Evolutionary conservation across 176 grass and related monocot genomes (phyloP), one percentile per base, ranked within the genome.

Genomic region (Puccinellia tenuiflora): DNA sequence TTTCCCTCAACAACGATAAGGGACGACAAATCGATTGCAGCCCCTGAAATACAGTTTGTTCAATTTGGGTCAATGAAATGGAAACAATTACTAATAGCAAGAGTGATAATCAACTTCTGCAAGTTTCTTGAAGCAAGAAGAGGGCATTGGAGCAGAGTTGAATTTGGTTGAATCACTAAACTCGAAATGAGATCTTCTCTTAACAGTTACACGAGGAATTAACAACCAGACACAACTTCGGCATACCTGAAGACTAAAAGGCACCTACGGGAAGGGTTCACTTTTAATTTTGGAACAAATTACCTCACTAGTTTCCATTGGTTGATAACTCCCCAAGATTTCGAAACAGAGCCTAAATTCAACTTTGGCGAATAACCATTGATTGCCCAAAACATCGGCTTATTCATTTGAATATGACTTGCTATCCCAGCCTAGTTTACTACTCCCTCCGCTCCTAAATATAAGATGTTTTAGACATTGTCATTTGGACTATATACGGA

Each of bases 1-100:
- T 94, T 98, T 45, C 95, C 95, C 38, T 94, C 95, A 54, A 98
- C 79, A 70, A 97, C 66, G 76, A 92, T 83, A 60, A 98, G 83
- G 9, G 95, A 98, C 4, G 92, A 94, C 20, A 91, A 72, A 90
- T 98, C 88, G 81, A 94, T 95, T 40, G 89, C 95, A 85, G 92
- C 95, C 21, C 92, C 95, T 98, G 79, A 56, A 83, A 88, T 35
- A 76, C 74, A 68, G 57, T 81, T 89, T 25, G 30, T 67, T 76
- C 3, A 35, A 77, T 31, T 81, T 18, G 53, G 78, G 22, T 64
- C 20, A 88, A 73, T 62, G n/a, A 29, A 13, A 83, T 43, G 45
- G 17, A 33, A 81, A 48, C 0, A 65, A 43, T 14, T 38, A 18
- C 11, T 71, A 30, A 1, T 21, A 24, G 2, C 53, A 43, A 78